Evolutionary conservation across 768 basidiomycete species (phyloP), one percentile per base, ranked within the genome.

Genomic region (Chalciporus sphaerocephalus): DNA sequence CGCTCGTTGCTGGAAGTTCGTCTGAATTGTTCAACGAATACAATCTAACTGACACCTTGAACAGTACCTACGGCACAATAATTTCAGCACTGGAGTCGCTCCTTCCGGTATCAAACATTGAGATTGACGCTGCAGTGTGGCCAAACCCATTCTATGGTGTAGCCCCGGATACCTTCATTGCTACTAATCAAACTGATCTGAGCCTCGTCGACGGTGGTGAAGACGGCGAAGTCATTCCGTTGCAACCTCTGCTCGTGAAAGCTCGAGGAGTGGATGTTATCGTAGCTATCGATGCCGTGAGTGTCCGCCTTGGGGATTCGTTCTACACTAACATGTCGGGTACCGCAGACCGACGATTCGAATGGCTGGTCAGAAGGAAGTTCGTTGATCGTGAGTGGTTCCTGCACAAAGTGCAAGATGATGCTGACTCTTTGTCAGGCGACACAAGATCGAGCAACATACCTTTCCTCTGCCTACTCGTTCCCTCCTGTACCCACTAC

Each of bases 161-260:
- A 6, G 60, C 69, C 17, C 57, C 62, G 0, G 48, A 49, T 0
- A 67, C 62, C 0, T 74, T 74, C 42, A 48, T 65, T n/a, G 57
- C 63, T 17, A 49, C 66, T 6, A 50, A 53, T 20, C 60, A 71
- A 50, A 56, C 44, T 9, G 50, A 68, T 20, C 58, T 75, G 0
- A 48, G 48, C 28, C 38, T 74, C 5, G 64, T 67, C 25, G 72
- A 74, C 40, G 74, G 73, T 20, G 74, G 73, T 7, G 65, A 68
- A 46, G 64, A 71, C 35, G 72, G 72, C 12, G 66, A 74, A 50
- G 53, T 72, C 40, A 60, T 78, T 28, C 76, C 78, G 4, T 23
- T 78, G 15, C 73, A 74, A 39, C 79, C 79, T 2, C 65, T 80
- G 30, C 67, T 79, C 11, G 69, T 76, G 38, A 61, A 69, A 30